Evolutionary conservation across 163 green algal species (phyloP).

Genomic region (Prototheca cutis): DNA sequence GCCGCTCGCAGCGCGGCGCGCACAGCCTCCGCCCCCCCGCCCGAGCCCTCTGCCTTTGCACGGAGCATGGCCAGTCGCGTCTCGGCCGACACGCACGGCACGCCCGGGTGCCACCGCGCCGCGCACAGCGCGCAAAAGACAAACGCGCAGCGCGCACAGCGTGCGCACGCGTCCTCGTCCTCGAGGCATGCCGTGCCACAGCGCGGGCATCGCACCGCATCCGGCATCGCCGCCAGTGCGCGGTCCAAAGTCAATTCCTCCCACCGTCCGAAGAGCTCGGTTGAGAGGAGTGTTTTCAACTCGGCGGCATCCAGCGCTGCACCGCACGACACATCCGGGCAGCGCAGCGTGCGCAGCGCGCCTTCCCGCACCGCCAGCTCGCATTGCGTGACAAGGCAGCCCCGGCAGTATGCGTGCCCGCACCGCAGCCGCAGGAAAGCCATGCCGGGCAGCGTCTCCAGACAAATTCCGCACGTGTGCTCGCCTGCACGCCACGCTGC

Average conservation of each 20-base stretch:
- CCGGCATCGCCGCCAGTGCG: constrained; percentile 52
- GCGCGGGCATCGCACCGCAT: constrained; percentile 59
- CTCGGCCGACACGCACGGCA: constrained; percentile 38
- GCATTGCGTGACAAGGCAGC: constrained; percentile 35
- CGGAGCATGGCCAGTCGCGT: constrained; percentile 34
- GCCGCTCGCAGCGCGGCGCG: constrained; percentile 19
- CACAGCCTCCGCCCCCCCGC: constrained; percentile 1
- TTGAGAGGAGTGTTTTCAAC: constrained; percentile 29
- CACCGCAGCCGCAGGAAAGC: constrained; percentile 44
- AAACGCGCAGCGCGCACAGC: constrained; percentile 57
- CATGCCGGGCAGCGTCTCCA: constrained; percentile 44
- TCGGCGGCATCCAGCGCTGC: constrained; percentile 18
- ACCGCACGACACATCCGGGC: constrained; percentile 38
- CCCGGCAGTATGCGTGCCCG: constrained; percentile 43
- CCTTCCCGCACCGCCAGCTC: constrained; percentile 33
- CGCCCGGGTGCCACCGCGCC: constrained; percentile 52
- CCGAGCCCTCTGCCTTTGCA: constrained; percentile 30
- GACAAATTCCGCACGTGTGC: constrained; percentile 51
- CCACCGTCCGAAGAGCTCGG: constrained; percentile 33
- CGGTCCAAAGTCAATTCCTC: constrained; percentile 46
- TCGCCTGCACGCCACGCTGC: constrained; percentile 15
- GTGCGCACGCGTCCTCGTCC: constrained; percentile 46
- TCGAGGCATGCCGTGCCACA: constrained; percentile 38
- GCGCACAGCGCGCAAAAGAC: constrained; percentile 65
- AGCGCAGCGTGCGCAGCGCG: constrained; percentile 42